A percentile compares a stretch with the other conserved stretches of the same genome.
Evolutionary conservation across 129 eudicot genomes (phyloP).

Genomic region (Arctium lappa): DNA sequence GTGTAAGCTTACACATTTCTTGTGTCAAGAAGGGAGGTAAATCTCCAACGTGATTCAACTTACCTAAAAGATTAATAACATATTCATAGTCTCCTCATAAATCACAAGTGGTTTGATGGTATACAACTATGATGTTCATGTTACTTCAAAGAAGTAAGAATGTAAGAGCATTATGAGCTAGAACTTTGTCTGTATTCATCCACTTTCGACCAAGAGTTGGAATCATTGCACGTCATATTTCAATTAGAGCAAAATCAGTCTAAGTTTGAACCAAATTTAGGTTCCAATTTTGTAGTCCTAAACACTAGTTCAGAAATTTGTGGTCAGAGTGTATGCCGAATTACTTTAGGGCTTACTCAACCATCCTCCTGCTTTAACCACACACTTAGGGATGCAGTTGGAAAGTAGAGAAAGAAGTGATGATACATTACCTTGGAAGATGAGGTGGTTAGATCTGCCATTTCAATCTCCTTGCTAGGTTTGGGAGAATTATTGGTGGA

Average conservation of each 20-base stretch:
- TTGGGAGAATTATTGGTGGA: neutral
- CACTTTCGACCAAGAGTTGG: neutral
- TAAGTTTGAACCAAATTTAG: neutral
- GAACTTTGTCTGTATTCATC: neutral
- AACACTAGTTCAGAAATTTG: neutral
- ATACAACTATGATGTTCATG: neutral
- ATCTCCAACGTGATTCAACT: neutral
- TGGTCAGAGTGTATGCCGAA: neutral
- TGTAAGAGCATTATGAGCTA: neutral
- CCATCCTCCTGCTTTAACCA: neutral
- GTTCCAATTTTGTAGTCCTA: neutral
- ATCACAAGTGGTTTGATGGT: neutral
- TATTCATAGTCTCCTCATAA: neutral
- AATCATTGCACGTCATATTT: neutral
- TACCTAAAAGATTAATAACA: neutral
- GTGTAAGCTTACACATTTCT: neutral
- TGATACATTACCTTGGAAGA: constrained; percentile 19
- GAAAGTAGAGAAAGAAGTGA: neutral
- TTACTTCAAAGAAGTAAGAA: neutral
- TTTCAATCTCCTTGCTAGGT: constrained; percentile 3
- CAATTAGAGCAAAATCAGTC: neutral
- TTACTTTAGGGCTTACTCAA: neutral
- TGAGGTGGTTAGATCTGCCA: constrained; percentile 18
- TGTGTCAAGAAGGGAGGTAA: neutral
- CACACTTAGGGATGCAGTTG: neutral